Conservation (phyloP, 352 stramenopile genomes). For the Phytophthora rubi region DNA sequence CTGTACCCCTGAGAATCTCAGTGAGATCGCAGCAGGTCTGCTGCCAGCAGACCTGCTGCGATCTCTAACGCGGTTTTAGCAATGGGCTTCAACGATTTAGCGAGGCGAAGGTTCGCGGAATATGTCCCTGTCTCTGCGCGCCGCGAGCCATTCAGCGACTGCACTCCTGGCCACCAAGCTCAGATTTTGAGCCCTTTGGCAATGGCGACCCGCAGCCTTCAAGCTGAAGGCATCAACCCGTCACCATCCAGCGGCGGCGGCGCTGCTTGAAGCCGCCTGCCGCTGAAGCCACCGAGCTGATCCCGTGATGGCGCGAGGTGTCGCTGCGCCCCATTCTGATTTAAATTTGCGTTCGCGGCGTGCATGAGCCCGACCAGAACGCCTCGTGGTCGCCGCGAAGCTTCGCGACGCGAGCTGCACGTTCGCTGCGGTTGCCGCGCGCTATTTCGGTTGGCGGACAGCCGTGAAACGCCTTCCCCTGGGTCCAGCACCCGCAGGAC, state of each 20-base stretch:
- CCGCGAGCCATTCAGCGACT: slow-evolving; percentile 1
- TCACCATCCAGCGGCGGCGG: background rate
- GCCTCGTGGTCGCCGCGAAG: slow-evolving; percentile 11
- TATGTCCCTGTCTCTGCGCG: background rate
- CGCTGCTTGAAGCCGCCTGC: background rate
- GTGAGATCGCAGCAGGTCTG: too few species aligned
- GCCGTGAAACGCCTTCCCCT: slow-evolving; percentile 6
- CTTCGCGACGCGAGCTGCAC: slow-evolving; percentile 19
- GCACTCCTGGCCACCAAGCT: background rate
- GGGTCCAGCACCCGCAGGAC: background rate
- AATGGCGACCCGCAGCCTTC: background rate
- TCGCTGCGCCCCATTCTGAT: slow-evolving; percentile 14
- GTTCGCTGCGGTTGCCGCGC: slow-evolving; percentile 7
- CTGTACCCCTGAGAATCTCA: too few species aligned
- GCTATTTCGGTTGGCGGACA: slow-evolving; percentile 22
- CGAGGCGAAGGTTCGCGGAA: background rate
- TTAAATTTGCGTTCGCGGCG: slow-evolving; percentile 34
- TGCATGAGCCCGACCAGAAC: slow-evolving; percentile 28
- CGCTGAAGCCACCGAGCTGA: background rate
- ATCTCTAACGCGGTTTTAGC: too few species aligned
- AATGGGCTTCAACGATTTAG: background rate
- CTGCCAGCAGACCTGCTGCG: too few species aligned
- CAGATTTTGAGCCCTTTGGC: background rate
- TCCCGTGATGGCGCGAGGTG: slow-evolving; percentile 2
- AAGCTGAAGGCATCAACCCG: background rate